Conservation (phyloP, 129 eudicot genomes). For the Dittrichia graveolens region DNA sequence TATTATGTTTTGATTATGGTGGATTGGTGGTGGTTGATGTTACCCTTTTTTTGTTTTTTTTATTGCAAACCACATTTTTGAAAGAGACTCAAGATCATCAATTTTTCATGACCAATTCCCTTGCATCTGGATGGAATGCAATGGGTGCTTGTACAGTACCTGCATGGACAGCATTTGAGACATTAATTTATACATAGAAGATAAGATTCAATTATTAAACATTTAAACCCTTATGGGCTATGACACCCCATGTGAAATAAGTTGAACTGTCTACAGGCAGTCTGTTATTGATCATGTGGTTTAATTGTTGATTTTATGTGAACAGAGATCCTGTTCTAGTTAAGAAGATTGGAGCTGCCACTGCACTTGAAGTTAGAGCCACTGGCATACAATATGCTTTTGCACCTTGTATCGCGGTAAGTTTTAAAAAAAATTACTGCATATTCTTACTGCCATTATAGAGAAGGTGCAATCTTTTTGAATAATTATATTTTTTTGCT, state of each 20-base stretch:
- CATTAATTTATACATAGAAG: slow-evolving; percentile 1
- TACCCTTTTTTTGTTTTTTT: slow-evolving; percentile 1
- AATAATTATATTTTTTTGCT: background rate
- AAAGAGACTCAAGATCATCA: background rate
- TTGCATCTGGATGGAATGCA: slow-evolving; percentile 2
- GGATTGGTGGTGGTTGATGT: too few relatives aligned
- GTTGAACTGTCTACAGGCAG: slow-evolving; percentile 21
- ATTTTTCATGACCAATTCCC: background rate
- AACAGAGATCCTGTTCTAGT: slow-evolving; percentile 66
- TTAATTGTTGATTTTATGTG: background rate
- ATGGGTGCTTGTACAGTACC: slow-evolving; percentile 23
- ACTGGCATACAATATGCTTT: slow-evolving; percentile 84
- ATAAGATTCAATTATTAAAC: background rate
- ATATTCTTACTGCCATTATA: slow-evolving; percentile 4
- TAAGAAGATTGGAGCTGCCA: slow-evolving; percentile 84
- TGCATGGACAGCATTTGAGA: slow-evolving; percentile 3
- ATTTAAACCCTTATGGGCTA: slow-evolving; percentile 7
- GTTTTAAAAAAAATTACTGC: slow-evolving; percentile 5
- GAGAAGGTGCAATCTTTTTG: slow-evolving; percentile 6
- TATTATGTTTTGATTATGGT: background rate
- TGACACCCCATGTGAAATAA: slow-evolving; percentile 24
- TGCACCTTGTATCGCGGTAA: slow-evolving; percentile 90
- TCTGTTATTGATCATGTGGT: slow-evolving; percentile 14
- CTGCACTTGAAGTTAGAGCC: slow-evolving; percentile 92
- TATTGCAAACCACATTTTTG: background rate